Base-by-base conservation (phyloP, 2,329 filamentous ascomycete genomes). In the Fusarium bulbicola region DNA sequence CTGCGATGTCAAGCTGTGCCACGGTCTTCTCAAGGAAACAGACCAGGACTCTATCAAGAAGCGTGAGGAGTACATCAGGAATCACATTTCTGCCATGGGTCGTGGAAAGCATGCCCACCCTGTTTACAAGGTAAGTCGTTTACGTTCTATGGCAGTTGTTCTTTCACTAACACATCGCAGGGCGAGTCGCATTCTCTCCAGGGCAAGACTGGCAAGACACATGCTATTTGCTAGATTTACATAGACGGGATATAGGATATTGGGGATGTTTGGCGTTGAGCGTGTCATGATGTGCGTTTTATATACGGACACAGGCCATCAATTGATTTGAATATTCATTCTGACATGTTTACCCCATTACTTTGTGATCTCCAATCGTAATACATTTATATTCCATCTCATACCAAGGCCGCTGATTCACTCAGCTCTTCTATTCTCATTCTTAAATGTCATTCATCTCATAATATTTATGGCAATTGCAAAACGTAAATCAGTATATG, bases 181-280 rank as follows among this genome's bases (percentile, higher is more conserved):
- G 89, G 92, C 72, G 95, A 97, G 85, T 89, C 90, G 76, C 95
- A 98, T 83, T 95, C 92, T 64, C 84, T 98, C 75, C 94, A 97
- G 84, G 95, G 93, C 21, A 95, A 96, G 89, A 89, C 90, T 65
- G 95, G 94, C 62, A 98, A 98, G 89, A 95, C 94, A 4, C 95
- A 97, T 82, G 92, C 90, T 43, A 86, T 97, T 66, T 98, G 95
- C 84, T 97, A 89, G 76, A 59, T 28, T 32, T 42, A 32, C 40
- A 63, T 70, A 74, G 61, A 66, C 63, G 28, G 37, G 42, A 20
- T 42, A 59, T 62, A 39, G 57, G 63, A 47, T 59, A 68, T 58
- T 15, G 56, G 32, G 47, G 30, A 52, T 49, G 32, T 50, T 63
- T 66, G 76, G 73, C 76, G 75, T 74, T 73, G 42, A 66, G 59